phyloP scores from a whole-genome alignment of 2,329 filamentous ascomycete species.

The Fusarium vanettenii region DNA sequence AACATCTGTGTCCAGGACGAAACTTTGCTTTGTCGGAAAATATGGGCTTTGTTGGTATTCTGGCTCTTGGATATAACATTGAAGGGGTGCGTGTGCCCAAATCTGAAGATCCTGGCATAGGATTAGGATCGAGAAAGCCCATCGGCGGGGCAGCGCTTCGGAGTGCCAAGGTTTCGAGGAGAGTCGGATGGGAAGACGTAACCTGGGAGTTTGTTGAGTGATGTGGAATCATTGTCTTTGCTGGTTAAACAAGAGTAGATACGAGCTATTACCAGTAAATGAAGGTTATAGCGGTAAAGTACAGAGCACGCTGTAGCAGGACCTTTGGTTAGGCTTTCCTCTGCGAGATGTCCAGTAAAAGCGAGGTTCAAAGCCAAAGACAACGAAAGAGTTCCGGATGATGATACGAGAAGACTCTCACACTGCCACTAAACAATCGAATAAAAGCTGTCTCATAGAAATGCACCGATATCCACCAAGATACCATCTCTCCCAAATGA shows the following conservation, averaged over 20 bases:
- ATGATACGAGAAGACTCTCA: too few relatives aligned
- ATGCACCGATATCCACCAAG: too few relatives aligned
- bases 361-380: too few relatives aligned
- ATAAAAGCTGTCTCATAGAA: too few relatives aligned
- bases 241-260: neutral
- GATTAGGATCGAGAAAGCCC: neutral
- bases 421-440: too few relatives aligned
- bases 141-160: too few relatives aligned
- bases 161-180: neutral
- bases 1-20: conserved; percentile 14
- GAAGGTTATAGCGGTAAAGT: neutral
- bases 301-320: neutral
- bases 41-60: conserved; percentile 1
- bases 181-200: neutral
- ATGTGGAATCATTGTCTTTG: neutral
- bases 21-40: conserved; percentile 10
- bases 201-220: neutral
- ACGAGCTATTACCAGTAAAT: neutral
- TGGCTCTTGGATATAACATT: conserved; percentile 4
- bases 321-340: too few relatives aligned
- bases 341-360: too few relatives aligned
- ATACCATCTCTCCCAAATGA: too few relatives aligned
- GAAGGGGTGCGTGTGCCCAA: neutral
- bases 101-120: neutral
- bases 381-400: too few relatives aligned